A percentile compares a stretch with the other conserved stretches of the same genome.
phyloP scores from a whole-genome alignment of 305 asterid genomes.

The Solanum hybrid region DNA sequence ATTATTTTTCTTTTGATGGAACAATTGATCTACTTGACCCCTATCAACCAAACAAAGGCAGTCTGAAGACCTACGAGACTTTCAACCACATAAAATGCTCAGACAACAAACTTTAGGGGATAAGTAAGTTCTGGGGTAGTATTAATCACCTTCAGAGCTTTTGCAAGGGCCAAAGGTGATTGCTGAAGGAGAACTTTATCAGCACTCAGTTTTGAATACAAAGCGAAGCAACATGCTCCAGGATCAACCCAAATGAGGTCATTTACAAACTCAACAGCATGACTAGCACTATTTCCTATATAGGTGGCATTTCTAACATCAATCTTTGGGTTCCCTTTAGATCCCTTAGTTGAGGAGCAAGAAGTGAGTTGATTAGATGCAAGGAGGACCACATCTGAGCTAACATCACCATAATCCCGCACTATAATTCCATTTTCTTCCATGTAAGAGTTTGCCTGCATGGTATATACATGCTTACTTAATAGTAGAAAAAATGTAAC shows the following conservation, averaged over 20 bases:
- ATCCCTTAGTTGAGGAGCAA: constrained; percentile 19
- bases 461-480: neutral
- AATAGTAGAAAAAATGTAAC: neutral
- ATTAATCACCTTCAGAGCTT: constrained; percentile 68
- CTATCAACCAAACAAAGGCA: neutral
- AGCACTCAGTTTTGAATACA: constrained; percentile 58
- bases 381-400: constrained; percentile 62
- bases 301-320: neutral
- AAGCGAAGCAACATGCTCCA: constrained; percentile 63
- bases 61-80: neutral
- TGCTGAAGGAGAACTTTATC: constrained; percentile 57
- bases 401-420: constrained; percentile 58
- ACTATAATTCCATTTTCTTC: constrained; percentile 55
- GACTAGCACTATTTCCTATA: neutral
- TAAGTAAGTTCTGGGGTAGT: neutral
- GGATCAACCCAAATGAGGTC: constrained; percentile 81
- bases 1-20: neutral
- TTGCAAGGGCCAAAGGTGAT: constrained; percentile 84
- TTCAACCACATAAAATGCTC: neutral
- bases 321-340: neutral
- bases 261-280: constrained; percentile 16
- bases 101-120: neutral
- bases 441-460: constrained; percentile 55
- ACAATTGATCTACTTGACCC: neutral
- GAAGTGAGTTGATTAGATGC: constrained; percentile 57